Base-by-base conservation (phyloP, 148 eudicot genomes). In the Silene latifolia region DNA sequence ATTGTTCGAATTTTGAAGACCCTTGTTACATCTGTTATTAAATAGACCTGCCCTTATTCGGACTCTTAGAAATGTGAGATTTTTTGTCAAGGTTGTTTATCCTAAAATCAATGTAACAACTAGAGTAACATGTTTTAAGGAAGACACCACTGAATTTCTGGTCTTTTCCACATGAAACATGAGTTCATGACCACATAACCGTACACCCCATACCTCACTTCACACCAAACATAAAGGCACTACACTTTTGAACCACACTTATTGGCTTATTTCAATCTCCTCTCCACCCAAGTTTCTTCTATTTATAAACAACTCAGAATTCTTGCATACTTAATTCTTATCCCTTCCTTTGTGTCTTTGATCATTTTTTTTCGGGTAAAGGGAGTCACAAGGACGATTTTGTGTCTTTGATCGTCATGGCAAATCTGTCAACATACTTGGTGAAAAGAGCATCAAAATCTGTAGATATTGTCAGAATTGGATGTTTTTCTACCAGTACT, bases 71-170 rank as follows among this genome's bases (percentile, higher is more conserved):
- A 32, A 32, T 32, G 35, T 32, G 35, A 32, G 35, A 32, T 32
- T 32, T 32, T 32, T 27, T 88, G 75, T 82, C 84, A 42, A 94
- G 42, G 35, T 25, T 6, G 23, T 19, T 5, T 19, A 61, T n/a
- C n/a, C n/a, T 61, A 61, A 61, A 61, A 1, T 11, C 13, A 61
- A 3, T 10, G 4, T 23, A 61, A 11, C 15, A 61, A 23, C 9
- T 6, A 61, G 9, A 61, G 9, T 61, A 21, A 63, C 39, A 63
- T 63, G 8, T 21, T 25, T 32, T 66, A 8, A 66, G 69, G 69
- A 66, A 66, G 11, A 35, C 69, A 35, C 48, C 48, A 32, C 48
- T 66, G 2, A 39, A 35, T n/a, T 35, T 66, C 12, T 15, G 69
- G 69, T 65, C 39, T 42, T 62, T 8, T 39, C 48, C 71, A 42